A percentile compares a stretch with the other conserved stretches of the same genome.
These are phyloP conservation scores for Sarcodon sp. DNA, from an alignment of 768 basidiomycete genomes.

Conservation along the genomic window DNA sequence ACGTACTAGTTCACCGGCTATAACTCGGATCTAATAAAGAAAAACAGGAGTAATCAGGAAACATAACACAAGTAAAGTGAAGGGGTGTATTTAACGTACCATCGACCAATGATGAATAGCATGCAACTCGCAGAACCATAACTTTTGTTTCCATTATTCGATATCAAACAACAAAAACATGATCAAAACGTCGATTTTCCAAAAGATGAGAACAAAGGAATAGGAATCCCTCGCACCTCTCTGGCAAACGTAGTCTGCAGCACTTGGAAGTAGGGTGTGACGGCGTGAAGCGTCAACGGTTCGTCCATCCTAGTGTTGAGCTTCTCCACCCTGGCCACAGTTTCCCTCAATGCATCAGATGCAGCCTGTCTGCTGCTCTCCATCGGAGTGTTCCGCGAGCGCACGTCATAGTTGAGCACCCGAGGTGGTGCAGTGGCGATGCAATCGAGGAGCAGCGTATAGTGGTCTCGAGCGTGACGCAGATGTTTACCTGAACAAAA, in stretches of 20 bases:
- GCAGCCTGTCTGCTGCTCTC: conserved; percentile 56
- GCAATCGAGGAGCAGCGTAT: conserved; percentile 49
- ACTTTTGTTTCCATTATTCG: conserved; percentile 20
- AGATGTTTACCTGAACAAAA: conserved; percentile 63
- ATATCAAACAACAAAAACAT: too few relatives aligned
- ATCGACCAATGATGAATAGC: conserved; percentile 90
- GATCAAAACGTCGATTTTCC: background rate
- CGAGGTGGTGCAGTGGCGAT: conserved; percentile 31
- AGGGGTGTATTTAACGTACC: conserved; percentile 28
- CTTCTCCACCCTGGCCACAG: conserved; percentile 42
- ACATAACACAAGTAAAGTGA: background rate
- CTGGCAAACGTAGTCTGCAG: conserved; percentile 74
- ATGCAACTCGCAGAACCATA: conserved; percentile 81
- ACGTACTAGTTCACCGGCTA: conserved; percentile 71
- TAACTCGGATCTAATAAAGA: conserved; percentile 53
- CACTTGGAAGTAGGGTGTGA: conserved; percentile 67
- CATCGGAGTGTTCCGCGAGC: conserved; percentile 75
- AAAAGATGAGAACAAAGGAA: background rate
- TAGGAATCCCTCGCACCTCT: conserved; percentile 36
- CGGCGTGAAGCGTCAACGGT: conserved; percentile 61
- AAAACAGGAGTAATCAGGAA: conserved; percentile 1
- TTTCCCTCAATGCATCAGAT: conserved; percentile 36
- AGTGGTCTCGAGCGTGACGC: conserved; percentile 79
- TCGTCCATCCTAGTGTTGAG: conserved; percentile 33
- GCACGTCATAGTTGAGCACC: conserved; percentile 62